Base-by-base conservation (phyloP, 2,329 filamentous ascomycete species). In the Fusarium anthophilum region DNA sequence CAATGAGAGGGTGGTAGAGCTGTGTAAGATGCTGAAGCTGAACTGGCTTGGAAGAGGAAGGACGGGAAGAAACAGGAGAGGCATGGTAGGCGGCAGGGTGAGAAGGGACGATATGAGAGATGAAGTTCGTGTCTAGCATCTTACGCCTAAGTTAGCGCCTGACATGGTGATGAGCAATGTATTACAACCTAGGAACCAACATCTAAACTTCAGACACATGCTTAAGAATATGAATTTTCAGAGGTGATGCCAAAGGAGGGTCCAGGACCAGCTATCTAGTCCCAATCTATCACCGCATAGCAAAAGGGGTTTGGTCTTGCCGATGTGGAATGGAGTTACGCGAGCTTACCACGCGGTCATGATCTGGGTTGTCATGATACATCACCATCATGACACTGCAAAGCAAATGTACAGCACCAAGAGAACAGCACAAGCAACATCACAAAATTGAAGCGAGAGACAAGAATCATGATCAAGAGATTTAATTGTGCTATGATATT, bases 31-130 rank as follows among this genome's bases (percentile, higher is more conserved):
- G 77, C 86, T 99, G 70, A 99, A 98, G 84, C 91, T 98, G 78
- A 99, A 99, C 82, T 99, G 96, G 96, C 88, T 99, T 4, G 96
- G 96, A 0, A 87, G 96, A 53, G 96, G 96, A 0, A 86, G 96
- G 41, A 98, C 95, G 8, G 96, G 96, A 0, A 87, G 96, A 72
- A 97, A 98, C 82, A 86, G 96, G 60, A 90, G 94, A 73, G 96
- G 96, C 0, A 96, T 98, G 80, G 95, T 98, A 2, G 95, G 95
- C 5, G 89, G 88, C 0, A 82, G 89, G 59, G 87, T 90, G 15
- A 84, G 84, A 73, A 82, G 88, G 57, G 86, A 87, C 30, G 82
- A 82, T 61, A 70, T 75, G 8, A 80, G 82, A 55, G 84, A 85
- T 56, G 84, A 85, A 72, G 69, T 87, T 32, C 81, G 84, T 26